Conservation (phyloP, 2,329 filamentous ascomycete genomes). For the Pseudocercospora fuligena region DNA sequence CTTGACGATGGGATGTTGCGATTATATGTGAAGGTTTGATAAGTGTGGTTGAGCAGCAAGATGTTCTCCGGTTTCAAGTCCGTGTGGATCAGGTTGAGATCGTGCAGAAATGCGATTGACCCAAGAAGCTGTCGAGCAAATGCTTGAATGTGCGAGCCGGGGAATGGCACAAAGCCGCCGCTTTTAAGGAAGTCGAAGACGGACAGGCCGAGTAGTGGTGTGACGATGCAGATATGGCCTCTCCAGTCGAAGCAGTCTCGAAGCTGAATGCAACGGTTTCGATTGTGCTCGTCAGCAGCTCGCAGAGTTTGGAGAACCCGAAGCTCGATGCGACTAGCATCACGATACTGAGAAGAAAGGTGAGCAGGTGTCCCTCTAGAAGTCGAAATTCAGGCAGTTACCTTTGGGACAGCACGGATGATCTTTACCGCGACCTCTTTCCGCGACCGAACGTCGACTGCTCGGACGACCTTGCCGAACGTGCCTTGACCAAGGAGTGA, state of each 20-base stretch:
- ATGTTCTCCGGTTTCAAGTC: conserved; percentile 73
- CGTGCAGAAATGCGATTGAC: conserved; percentile 97
- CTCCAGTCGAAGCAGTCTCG: conserved; percentile 97
- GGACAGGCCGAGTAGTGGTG: conserved; percentile 82
- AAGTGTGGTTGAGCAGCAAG: conserved; percentile 66
- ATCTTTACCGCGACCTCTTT: conserved; percentile 95
- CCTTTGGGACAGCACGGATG: conserved; percentile 93
- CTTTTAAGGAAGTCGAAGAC: conserved; percentile 98
- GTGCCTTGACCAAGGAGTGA: conserved; percentile 94
- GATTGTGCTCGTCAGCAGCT: conserved; percentile 87
- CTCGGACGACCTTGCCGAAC: conserved; percentile 97
- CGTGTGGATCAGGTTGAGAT: conserved; percentile 96
- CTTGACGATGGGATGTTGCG: conserved; percentile 69
- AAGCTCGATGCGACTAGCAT: conserved; percentile 92
- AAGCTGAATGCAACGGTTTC: conserved; percentile 95
- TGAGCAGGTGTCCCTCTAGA: background rate
- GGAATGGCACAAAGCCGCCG: conserved; percentile 94
- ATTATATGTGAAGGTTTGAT: conserved; percentile 73
- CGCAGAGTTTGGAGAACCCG: conserved; percentile 89
- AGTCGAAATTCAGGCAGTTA: conserved; percentile 17
- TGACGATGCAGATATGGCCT: conserved; percentile 90
- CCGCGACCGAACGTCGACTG: conserved; percentile 76
- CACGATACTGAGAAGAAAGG: conserved; percentile 67
- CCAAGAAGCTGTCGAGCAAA: conserved; percentile 96
- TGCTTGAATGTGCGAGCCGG: conserved; percentile 96